Percentiles rank a stretch among this genome's conserved stretches.
phyloP scores from a whole-genome alignment of 192 early-diverging fungal species.

The Coemansia sp. region DNA sequence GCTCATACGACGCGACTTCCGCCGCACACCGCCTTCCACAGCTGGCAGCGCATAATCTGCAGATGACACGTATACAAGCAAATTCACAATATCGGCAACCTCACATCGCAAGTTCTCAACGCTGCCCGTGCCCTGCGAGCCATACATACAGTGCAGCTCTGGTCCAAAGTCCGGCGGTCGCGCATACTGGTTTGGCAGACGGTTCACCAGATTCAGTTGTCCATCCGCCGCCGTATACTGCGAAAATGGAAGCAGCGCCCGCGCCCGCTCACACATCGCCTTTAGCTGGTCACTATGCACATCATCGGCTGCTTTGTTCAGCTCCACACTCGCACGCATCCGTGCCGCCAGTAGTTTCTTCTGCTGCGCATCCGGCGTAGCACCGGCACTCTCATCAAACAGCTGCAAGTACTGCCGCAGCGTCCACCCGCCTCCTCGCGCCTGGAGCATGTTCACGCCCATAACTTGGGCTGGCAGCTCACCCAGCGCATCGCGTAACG shows the following conservation, averaged over 20 bases:
- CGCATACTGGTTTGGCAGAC: slow-evolving; percentile 55
- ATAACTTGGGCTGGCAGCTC: slow-evolving; percentile 5
- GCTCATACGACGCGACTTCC: not conserved
- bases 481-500: slow-evolving; percentile 13
- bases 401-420: slow-evolving; percentile 18
- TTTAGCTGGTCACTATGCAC: not conserved
- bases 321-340: slow-evolving; percentile 16
- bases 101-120: slow-evolving; percentile 69
- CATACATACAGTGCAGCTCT: slow-evolving; percentile 67
- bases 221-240: slow-evolving; percentile 58
- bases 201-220: slow-evolving; percentile 58
- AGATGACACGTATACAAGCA: slow-evolving; percentile 58
- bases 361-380: not conserved
- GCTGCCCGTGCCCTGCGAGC: slow-evolving; percentile 44
- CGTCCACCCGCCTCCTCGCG: slow-evolving; percentile 10
- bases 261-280: not conserved
- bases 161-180: slow-evolving; percentile 65
- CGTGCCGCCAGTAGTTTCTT: slow-evolving; percentile 1
- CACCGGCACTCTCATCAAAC: slow-evolving; percentile 6
- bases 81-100: slow-evolving; percentile 69
- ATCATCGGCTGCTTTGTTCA: not conserved
- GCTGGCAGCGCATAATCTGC: slow-evolving; percentile 3
- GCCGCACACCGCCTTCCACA: not conserved
- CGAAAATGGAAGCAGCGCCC: slow-evolving; percentile 46
- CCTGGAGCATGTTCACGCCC: not conserved